Conservation (phyloP, 179 eudicot genomes). For the Spergularia azorica region DNA sequence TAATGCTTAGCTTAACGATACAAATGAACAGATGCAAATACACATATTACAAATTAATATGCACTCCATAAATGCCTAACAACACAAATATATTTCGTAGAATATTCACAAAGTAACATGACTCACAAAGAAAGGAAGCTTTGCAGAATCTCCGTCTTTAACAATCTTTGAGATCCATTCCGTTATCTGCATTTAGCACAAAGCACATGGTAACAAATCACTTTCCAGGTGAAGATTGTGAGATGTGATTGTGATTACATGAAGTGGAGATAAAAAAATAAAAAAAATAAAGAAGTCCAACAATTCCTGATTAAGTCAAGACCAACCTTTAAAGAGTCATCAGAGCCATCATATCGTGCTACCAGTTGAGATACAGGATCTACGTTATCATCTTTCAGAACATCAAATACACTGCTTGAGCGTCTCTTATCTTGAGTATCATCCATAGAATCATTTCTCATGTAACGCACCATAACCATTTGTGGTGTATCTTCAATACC, state of each 20-base stretch:
- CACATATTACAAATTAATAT: not conserved
- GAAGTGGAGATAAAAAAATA: not conserved
- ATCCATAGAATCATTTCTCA: conserved; percentile 61
- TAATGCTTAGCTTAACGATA: not conserved
- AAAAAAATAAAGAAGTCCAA: not conserved
- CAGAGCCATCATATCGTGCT: conserved; percentile 75
- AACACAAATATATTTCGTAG: not conserved
- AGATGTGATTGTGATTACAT: not conserved
- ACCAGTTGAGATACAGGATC: conserved; percentile 93
- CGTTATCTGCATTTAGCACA: conserved; percentile 54
- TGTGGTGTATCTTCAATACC: conserved; percentile 61
- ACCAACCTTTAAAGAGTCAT: conserved; percentile 62
- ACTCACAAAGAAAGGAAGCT: conserved; percentile 92
- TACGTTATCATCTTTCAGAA: conserved; percentile 45
- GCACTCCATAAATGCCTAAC: not conserved
- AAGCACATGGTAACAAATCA: conserved; percentile 3
- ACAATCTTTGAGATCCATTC: conserved; percentile 84
- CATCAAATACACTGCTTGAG: conserved; percentile 48
- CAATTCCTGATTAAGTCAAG: not conserved
- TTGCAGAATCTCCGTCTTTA: conserved; percentile 83
- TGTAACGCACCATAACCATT: conserved; percentile 70
- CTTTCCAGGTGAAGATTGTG: conserved; percentile 3
- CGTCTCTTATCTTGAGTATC: conserved; percentile 43
- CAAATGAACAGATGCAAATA: not conserved
- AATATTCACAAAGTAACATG: not conserved